Evolutionary conservation across 345 rosid genomes (phyloP).

Genomic region (Eutrema heterophyllum): DNA sequence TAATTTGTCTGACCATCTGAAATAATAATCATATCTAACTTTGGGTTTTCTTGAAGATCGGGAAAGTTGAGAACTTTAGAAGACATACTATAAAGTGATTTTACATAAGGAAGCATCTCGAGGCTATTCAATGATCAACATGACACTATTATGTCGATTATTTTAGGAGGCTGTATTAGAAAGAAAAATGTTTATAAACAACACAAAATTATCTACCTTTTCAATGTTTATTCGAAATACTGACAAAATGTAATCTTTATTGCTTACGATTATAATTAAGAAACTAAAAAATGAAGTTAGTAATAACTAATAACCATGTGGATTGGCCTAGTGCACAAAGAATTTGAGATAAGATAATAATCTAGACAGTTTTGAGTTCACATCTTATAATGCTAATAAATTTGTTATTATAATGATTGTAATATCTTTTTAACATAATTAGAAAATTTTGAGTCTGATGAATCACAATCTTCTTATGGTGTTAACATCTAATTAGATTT

Average conservation of each 20-base stretch:
- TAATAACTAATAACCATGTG: constrained; percentile 1
- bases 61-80: constrained; percentile 23
- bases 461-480: no score
- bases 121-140: constrained; percentile 23
- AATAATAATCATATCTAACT: constrained; percentile 23
- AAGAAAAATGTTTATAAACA: neutral
- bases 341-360: neutral
- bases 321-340: neutral
- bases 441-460: no score
- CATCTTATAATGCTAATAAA: neutral
- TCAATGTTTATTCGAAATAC: neutral
- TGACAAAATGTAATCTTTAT: neutral
- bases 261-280: neutral
- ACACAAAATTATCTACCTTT: neutral
- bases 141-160: constrained; percentile 8
- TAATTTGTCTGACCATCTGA: constrained; percentile 22
- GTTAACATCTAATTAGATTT: no score
- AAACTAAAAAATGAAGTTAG: neutral
- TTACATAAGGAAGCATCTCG: constrained; percentile 28
- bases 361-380: neutral
- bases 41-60: constrained; percentile 34
- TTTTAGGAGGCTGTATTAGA: neutral
- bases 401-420: neutral
- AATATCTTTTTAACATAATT: no score
- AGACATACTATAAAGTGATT: constrained; percentile 23